Percentiles rank a stretch among this genome's conserved stretches.
Conservation (phyloP, 2,329 filamentous ascomycete species). For the Tolypocladium cylindrosporum region DNA sequence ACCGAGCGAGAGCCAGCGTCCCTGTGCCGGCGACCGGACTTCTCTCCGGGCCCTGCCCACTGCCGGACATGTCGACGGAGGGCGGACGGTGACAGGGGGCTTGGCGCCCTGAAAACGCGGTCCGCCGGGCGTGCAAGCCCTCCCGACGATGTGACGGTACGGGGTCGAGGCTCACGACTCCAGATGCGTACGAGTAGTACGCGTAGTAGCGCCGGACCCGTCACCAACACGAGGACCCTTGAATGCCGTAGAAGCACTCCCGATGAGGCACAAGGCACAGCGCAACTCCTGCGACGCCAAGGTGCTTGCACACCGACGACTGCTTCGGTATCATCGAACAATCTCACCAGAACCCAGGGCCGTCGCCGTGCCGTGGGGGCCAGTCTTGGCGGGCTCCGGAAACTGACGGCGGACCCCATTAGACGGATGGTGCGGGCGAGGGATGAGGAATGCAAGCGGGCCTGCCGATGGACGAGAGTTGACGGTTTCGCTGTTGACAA, state of each 20-base stretch:
- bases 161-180: background rate
- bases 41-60: background rate
- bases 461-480: background rate
- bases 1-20: background rate
- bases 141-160: background rate
- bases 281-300: background rate
- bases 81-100: background rate
- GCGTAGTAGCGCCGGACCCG: background rate
- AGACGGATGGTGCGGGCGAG: background rate
- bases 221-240: background rate
- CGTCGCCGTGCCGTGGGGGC: background rate
- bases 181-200: background rate
- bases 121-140: background rate
- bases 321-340: background rate
- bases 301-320: background rate
- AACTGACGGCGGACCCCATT: background rate
- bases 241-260: background rate
- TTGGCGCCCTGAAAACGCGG: background rate
- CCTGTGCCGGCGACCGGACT: background rate
- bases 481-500: background rate
- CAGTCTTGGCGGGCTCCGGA: background rate
- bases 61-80: background rate
- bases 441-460: background rate
- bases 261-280: background rate
- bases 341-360: background rate